phyloP scores from a whole-genome alignment of 192 early-diverging fungal genomes.

The Phlyctochytrium bullatum region DNA sequence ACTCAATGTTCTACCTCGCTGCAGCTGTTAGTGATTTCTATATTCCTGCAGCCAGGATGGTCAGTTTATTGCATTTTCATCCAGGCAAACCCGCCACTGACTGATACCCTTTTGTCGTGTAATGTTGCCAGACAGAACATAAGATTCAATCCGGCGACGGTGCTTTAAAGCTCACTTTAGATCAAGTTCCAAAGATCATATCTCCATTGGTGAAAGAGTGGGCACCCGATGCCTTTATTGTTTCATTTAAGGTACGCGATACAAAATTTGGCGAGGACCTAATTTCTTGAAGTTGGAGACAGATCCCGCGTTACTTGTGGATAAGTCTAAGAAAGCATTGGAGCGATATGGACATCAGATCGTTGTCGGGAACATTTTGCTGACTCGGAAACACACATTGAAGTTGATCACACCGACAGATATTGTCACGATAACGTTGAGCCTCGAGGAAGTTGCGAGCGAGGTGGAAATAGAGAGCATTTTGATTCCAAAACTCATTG shows the following conservation, averaged over 20 bases:
- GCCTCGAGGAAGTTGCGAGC: constrained; percentile 45
- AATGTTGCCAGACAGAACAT: constrained; percentile 66
- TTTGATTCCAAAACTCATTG: constrained; percentile 70
- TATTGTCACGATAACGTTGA: constrained; percentile 46
- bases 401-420: constrained; percentile 47
- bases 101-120: constrained; percentile 12
- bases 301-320: constrained; percentile 72
- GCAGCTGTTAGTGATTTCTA: constrained; percentile 99
- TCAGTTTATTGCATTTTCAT: constrained; percentile 22
- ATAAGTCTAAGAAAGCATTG: constrained; percentile 78
- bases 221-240: constrained; percentile 81
- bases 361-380: constrained; percentile 93
- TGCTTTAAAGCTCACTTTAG: constrained; percentile 79
- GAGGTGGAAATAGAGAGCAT: constrained; percentile 68
- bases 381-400: constrained; percentile 84
- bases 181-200: constrained; percentile 97
- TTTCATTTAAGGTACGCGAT: constrained; percentile 88
- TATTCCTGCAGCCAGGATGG: constrained; percentile 90
- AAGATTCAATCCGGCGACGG: constrained; percentile 96
- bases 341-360: constrained; percentile 92
- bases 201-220: constrained; percentile 91
- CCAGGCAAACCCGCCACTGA: background rate
- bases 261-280: background rate
- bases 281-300: constrained; percentile 77
- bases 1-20: constrained; percentile 93